Base-by-base conservation (phyloP, 768 basidiomycete species). In the Cyclocybe aegerita region DNA sequence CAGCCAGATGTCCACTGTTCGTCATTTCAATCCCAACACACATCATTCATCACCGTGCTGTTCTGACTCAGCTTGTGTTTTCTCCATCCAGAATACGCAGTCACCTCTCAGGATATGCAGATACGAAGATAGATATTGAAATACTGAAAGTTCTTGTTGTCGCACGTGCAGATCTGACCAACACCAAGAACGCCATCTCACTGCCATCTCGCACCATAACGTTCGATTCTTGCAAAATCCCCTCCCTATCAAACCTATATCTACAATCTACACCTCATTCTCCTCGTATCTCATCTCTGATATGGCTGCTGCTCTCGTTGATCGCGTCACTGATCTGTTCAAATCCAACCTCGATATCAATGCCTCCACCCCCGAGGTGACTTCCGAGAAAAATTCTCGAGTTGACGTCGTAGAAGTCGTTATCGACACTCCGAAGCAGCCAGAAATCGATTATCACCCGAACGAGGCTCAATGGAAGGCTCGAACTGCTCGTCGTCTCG, bases 391-490 rank as follows among this genome's bases (percentile, higher is more conserved):
- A 14, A 10, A 29, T 29, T 8, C 29, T 3, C 9, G 12, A 23
- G 43, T 14, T 3, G 37, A 16, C 6, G 36, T 10, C 10, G 29
- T 33, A 3, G 32, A 34, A 12, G 15, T 9, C 10, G 29, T 11
- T 23, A 12, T 30, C 14, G 16, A 16, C 14, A 49, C 49, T 15
- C 57, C 60, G 9, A 52, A 58, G 47, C 69, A 70, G 43, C 73
- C 72, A 30, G 72, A 74, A 46, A 72, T 74, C 46, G 53, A 57
- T n/a, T 75, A 75, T 46, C 72, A 72, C 46, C 71, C 72, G 4
- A 64, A 74, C 44, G 60, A 61, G 51, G 62, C 52, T 11, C 71
- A 75, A 52, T 75, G 68, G 66, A 61, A 65, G 14, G 70, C 69
- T 7, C 59, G 72, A 30, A 72, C 70, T 10, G 67, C 69, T 7